A percentile compares a stretch with the other conserved stretches of the same genome.
Conservation (phyloP, 1,284 basidiomycete species). For the Malassezia dermatis region DNA sequence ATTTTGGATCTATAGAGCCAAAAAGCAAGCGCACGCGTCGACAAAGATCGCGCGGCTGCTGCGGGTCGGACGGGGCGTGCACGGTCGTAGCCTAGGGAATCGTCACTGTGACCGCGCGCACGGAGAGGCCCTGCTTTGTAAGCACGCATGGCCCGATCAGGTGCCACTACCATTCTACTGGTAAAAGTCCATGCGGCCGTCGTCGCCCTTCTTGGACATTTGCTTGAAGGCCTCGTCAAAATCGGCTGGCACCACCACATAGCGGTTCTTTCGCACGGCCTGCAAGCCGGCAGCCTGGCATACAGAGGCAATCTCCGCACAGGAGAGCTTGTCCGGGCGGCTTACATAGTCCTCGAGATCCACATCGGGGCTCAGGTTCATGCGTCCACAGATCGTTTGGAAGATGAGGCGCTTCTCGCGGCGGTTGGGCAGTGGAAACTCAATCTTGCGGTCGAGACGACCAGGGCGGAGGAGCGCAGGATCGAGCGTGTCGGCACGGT, state of each 20-base stretch:
- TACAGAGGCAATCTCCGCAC: slow-evolving; percentile 89
- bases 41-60: slow-evolving; percentile 1
- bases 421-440: slow-evolving; percentile 87
- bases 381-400: slow-evolving; percentile 93
- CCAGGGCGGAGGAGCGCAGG: slow-evolving; percentile 94
- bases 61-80: slow-evolving; percentile 2
- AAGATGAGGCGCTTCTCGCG: slow-evolving; percentile 95
- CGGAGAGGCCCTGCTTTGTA: not conserved
- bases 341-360: slow-evolving; percentile 98
- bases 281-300: slow-evolving; percentile 95
- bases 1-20: slow-evolving; percentile 16
- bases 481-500: slow-evolving; percentile 52
- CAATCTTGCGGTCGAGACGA: slow-evolving; percentile 95
- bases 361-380: slow-evolving; percentile 96
- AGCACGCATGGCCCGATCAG: slow-evolving; percentile 9
- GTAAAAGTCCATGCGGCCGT: slow-evolving; percentile 46
- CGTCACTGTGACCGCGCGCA: not conserved
- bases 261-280: slow-evolving; percentile 95
- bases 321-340: slow-evolving; percentile 85
- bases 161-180: slow-evolving; percentile 18
- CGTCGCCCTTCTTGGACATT: slow-evolving; percentile 44
- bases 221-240: slow-evolving; percentile 59
- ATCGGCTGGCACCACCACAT: slow-evolving; percentile 88
- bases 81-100: not conserved
- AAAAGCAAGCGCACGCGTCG: not conserved